Percentiles rank a stretch among this genome's conserved stretches.
These are phyloP conservation scores for Dipteronia sinensis DNA, from an alignment of 345 rosid genomes.

Conservation along the genomic window DNA sequence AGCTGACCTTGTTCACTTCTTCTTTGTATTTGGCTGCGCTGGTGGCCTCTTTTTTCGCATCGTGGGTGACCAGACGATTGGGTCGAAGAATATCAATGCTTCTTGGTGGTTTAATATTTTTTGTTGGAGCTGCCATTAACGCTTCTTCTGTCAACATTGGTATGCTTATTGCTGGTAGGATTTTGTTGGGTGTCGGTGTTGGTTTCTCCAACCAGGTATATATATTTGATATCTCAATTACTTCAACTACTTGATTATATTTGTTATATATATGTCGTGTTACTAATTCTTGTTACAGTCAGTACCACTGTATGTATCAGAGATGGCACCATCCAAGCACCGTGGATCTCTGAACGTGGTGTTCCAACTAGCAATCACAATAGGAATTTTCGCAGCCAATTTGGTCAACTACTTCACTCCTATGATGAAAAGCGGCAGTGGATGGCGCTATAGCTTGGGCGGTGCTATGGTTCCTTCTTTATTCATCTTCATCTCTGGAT, in stretches of 20 bases:
- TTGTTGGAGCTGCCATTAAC: conserved; percentile 48
- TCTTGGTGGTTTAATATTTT: conserved; percentile 45
- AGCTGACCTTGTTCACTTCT: conserved; percentile 53
- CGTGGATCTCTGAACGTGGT: conserved; percentile 52
- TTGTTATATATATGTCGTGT: not conserved
- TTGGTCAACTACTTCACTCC: conserved; percentile 43
- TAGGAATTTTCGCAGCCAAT: conserved; percentile 52
- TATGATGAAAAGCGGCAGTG: conserved; percentile 21
- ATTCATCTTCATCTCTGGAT: conserved; percentile 28
- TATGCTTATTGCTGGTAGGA: conserved; percentile 57
- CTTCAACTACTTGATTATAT: too few species aligned
- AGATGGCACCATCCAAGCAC: conserved; percentile 58
- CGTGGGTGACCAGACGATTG: conserved; percentile 37
- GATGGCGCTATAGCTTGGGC: conserved; percentile 43
- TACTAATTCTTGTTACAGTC: conserved; percentile 27
- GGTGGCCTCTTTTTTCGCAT: conserved; percentile 50
- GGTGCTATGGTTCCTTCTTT: conserved; percentile 43
- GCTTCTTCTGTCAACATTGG: conserved; percentile 38
- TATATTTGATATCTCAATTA: not conserved
- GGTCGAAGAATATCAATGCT: conserved; percentile 50
- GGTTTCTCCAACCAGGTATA: conserved; percentile 57
- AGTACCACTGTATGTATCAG: conserved; percentile 56
- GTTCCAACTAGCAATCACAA: conserved; percentile 44
- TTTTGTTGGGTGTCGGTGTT: conserved; percentile 54
- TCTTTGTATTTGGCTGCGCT: conserved; percentile 62